Percentiles rank a stretch among this genome's conserved stretches.
Conservation (phyloP, 202 grass and related monocot species). For the Eragrostis tef region DNA sequence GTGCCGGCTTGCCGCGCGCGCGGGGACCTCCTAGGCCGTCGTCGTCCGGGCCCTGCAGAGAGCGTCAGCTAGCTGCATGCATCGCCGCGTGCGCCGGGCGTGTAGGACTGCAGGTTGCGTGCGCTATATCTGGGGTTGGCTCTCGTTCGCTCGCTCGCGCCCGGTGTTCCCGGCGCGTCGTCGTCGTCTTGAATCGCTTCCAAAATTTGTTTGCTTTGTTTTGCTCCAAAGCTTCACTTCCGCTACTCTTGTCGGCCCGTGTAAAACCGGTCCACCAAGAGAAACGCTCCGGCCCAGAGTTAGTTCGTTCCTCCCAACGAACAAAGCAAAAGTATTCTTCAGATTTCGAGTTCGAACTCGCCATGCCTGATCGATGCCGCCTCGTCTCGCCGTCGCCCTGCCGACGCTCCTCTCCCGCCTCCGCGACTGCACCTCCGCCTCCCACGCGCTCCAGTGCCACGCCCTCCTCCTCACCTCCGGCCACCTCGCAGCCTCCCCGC, state of each 20-base stretch:
- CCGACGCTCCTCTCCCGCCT: conserved; percentile 56
- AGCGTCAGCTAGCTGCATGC: no score
- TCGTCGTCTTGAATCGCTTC: background rate
- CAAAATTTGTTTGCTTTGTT: background rate
- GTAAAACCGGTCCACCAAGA: background rate
- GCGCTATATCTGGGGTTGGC: conserved; percentile 14
- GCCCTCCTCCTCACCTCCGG: conserved; percentile 54
- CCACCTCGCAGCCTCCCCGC: conserved; percentile 46
- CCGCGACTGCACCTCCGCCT: conserved; percentile 38
- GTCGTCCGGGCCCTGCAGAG: no score
- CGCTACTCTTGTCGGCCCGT: background rate
- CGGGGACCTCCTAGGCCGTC: no score
- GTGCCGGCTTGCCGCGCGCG: conserved; percentile 34
- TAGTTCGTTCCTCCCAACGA: background rate
- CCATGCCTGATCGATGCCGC: conserved; percentile 43
- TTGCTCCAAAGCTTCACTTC: background rate
- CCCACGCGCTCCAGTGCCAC: conserved; percentile 60
- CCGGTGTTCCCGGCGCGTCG: conserved; percentile 8
- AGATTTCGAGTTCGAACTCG: conserved; percentile 10
- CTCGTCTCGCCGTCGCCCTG: conserved; percentile 21
- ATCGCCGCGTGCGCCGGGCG: background rate
- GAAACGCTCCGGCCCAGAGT: background rate
- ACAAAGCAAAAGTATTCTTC: no score
- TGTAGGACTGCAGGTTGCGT: background rate
- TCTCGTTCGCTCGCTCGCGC: background rate